A percentile compares a stretch with the other conserved stretches of the same genome.
These are phyloP conservation scores for Scenedesmus sp. DNA, from an alignment of 163 green algal species.

Conservation along the genomic window DNA sequence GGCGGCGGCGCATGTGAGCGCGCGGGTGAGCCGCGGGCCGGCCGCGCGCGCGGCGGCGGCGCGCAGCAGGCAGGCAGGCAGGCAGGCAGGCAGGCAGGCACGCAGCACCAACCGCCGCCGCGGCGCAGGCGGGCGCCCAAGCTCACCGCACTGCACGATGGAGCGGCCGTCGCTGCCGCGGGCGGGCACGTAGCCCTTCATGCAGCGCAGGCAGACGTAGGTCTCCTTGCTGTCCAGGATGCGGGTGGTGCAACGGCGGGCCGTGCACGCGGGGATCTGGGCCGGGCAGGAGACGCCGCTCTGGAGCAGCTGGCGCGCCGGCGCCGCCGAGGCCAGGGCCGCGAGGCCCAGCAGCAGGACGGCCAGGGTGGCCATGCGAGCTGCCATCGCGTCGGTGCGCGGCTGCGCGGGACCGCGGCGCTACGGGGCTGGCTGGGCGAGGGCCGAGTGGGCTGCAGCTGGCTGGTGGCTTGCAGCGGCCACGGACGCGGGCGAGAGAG, in stretches of 20 bases:
- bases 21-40: no score
- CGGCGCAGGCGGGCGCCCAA: not conserved
- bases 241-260: not conserved
- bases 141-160: constrained; percentile 4
- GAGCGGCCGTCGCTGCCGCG: not conserved
- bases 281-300: not conserved
- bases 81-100: no score
- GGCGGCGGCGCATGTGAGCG: not conserved
- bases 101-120: not conserved
- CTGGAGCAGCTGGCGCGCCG: not conserved
- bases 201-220: constrained; percentile 11
- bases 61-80: not conserved
- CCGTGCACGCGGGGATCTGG: not conserved
- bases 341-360: constrained; percentile 5
- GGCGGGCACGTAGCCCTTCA: not conserved
- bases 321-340: no score
- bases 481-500: no score
- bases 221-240: constrained; percentile 7
- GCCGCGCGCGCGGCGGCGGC: not conserved
- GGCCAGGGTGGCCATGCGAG: not conserved
- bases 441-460: no score
- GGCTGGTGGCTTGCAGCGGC: no score
- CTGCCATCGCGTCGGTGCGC: constrained; percentile 11
- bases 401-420: no score
- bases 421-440: no score